phyloP scores from a whole-genome alignment of 176 grass and related monocot species.

The Musa acuminata region DNA sequence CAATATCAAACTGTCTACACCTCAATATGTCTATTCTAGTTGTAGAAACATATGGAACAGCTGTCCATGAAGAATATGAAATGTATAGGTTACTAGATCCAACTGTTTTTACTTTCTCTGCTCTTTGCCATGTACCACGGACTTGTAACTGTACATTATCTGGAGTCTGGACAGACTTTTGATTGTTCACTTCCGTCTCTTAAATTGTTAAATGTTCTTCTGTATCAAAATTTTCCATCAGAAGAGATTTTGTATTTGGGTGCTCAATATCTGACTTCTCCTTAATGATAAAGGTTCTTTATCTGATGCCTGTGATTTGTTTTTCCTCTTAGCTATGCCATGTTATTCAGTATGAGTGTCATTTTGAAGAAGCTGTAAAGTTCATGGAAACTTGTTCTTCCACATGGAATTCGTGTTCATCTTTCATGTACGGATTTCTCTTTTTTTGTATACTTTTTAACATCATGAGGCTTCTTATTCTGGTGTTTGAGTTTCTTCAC shows the following conservation, averaged over 20 bases:
- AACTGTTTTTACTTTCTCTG: no score
- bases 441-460: neutral
- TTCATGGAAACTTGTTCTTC: conserved; percentile 69
- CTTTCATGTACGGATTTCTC: conserved; percentile 48
- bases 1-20: no score
- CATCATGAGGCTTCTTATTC: neutral
- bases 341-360: conserved; percentile 63
- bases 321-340: conserved; percentile 45
- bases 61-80: no score
- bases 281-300: neutral
- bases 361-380: conserved; percentile 55
- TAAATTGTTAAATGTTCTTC: neutral
- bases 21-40: no score
- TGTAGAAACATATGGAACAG: no score
- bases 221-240: neutral
- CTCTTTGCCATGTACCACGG: no score
- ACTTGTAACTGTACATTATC: no score
- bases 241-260: neutral
- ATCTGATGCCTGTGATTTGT: conserved; percentile 6
- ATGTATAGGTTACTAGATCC: no score
- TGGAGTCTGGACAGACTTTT: no score
- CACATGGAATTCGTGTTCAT: conserved; percentile 40
- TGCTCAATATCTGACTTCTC: neutral
- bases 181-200: neutral
- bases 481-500: neutral